A percentile compares a stretch with the other conserved stretches of the same genome.
Evolutionary conservation across 2,329 filamentous ascomycete genomes (phyloP).

Genomic region (Akanthomyces lecanii): DNA sequence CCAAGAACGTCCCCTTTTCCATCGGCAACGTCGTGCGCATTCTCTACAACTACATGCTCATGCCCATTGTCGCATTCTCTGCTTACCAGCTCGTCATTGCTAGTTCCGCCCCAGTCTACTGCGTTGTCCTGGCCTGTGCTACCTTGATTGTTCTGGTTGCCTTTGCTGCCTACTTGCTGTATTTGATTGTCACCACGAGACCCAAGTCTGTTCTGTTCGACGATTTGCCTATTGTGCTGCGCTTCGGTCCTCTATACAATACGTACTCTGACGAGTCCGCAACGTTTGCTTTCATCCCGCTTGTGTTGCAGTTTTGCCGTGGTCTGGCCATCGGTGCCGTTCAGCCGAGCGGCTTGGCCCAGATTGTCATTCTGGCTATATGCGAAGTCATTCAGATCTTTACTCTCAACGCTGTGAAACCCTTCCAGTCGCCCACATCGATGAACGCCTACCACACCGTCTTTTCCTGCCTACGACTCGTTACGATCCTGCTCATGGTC

Average conservation of each 20-base stretch:
- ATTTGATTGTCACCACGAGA: slow-evolving; percentile 73
- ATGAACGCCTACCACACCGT: slow-evolving; percentile 96
- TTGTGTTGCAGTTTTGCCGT: slow-evolving; percentile 78
- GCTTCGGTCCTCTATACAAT: slow-evolving; percentile 93
- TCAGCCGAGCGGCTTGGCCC: slow-evolving; percentile 87
- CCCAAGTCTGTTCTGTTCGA: slow-evolving; percentile 89
- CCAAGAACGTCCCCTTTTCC: slow-evolving; percentile 88
- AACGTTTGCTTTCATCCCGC: slow-evolving; percentile 81
- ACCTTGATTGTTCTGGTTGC: slow-evolving; percentile 68
- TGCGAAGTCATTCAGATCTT: slow-evolving; percentile 90
- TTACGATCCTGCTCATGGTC: slow-evolving; percentile 71
- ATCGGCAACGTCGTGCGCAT: slow-evolving; percentile 76
- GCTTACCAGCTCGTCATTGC: slow-evolving; percentile 87
- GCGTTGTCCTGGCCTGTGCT: slow-evolving; percentile 70
- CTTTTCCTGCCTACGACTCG: slow-evolving; percentile 72
- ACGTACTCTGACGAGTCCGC: slow-evolving; percentile 93
- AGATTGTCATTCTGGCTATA: slow-evolving; percentile 86
- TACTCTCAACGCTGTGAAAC: slow-evolving; percentile 82
- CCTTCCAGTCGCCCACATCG: slow-evolving; percentile 84
- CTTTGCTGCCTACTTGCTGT: slow-evolving; percentile 74
- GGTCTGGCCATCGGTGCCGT: slow-evolving; percentile 90
- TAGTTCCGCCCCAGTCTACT: slow-evolving; percentile 59
- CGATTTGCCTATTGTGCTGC: slow-evolving; percentile 80
- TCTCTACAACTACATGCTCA: slow-evolving; percentile 86
- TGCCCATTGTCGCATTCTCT: slow-evolving; percentile 82